Evolutionary conservation across 176 grass and related monocot genomes (phyloP), one percentile per base, ranked within the genome.

Genomic region (Aegilops sharonensis): DNA sequence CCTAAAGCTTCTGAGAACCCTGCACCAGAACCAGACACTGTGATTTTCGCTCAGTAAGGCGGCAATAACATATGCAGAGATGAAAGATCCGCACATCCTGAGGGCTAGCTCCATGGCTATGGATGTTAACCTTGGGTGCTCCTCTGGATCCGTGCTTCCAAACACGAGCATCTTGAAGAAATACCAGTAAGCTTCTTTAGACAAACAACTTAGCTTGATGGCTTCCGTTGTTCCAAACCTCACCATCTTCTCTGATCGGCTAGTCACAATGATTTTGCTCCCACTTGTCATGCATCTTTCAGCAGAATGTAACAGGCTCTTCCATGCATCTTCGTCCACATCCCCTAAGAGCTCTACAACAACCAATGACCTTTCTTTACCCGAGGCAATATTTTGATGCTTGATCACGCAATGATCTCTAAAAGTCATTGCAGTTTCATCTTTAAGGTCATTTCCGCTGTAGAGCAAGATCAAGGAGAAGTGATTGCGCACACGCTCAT

Each of bases 231-330:
- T 85, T 59, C 73, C 66, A 13, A 85, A 5, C 2, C 80, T 78
- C 6, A 2, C 14, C 0, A n/a, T 24, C 3, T 50, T 20, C 2
- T 89, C 60, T 27, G 43, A 69, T 6, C 43, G 12, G 1, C 42
- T 60, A 3, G 63, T 59, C 30, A 86, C 10, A 17, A 89, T 82
- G 5, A 83, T 66, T n/a, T 64, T 86, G 5, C 83, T 89, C 30
- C 70, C 82, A 50, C 8, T 3, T 32, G 66, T 2, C 8, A 65
- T 69, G 42, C 10, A 23, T 36, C 35, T 36, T 36, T 36, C 35
- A 4, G 70, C 82, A 27, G 20, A 24, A 7, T 34, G 71, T 23
- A 74, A 4, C 1, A 83, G 1, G 3, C 10, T 21, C 6, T 43
- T 86, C 86, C 90, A 92, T 39, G 37, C n/a, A 0, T 0, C 24